Conservation (phyloP, 352 stramenopile genomes). For the Phytophthora sojae region DNA sequence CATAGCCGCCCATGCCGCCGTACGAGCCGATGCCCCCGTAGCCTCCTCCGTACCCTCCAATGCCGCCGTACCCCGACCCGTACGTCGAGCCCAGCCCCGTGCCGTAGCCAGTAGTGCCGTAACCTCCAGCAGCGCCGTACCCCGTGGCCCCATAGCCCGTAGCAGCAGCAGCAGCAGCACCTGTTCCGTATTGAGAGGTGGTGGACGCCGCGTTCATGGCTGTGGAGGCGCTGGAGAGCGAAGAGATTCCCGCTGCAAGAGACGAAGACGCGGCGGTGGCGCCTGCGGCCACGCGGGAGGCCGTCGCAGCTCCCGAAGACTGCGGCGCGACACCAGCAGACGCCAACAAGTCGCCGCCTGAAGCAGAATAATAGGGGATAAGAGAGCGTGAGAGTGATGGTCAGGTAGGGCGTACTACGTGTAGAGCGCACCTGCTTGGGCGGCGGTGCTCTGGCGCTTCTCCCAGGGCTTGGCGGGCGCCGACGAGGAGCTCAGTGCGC, state of each 20-base stretch:
- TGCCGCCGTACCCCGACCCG: conserved; percentile 36
- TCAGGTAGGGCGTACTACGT: background rate
- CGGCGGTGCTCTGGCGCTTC: conserved; percentile 32
- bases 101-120: conserved; percentile 32
- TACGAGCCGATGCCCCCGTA: conserved; percentile 43
- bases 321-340: conserved; percentile 28
- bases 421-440: conserved; percentile 33
- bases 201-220: conserved; percentile 14
- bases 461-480: conserved; percentile 65
- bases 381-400: conserved; percentile 6
- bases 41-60: conserved; percentile 45
- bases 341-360: conserved; percentile 21
- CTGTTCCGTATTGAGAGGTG: conserved; percentile 24
- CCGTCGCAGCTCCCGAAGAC: conserved; percentile 5
- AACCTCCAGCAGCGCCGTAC: conserved; percentile 39
- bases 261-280: conserved; percentile 8
- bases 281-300: background rate
- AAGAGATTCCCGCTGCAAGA: background rate
- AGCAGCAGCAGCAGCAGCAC: background rate
- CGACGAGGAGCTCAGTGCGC: conserved; percentile 34
- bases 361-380: background rate
- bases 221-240: conserved; percentile 13
- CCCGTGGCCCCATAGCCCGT: conserved; percentile 29
- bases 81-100: conserved; percentile 36
- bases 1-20: conserved; percentile 47